Evolutionary conservation across 495 filamentous ascomycete genomes (phyloP).

Genomic region (Parathielavia hyrcaniae): DNA sequence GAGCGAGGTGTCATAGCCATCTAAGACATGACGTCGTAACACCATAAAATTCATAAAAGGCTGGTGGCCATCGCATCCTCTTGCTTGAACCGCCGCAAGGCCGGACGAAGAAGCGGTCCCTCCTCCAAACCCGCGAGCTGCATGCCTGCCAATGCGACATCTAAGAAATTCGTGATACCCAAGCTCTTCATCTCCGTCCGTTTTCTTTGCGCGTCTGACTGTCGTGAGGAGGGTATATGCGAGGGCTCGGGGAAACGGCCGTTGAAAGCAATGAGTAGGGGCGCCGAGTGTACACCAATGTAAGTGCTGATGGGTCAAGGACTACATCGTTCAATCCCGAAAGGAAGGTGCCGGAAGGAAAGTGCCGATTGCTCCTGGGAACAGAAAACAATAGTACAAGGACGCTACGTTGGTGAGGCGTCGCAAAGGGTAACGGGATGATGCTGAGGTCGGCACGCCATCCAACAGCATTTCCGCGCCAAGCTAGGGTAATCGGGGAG

Average conservation of each 20-base stretch:
- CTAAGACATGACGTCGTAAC: conserved; percentile 39
- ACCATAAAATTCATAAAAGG: conserved; percentile 35
- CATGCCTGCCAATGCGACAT: conserved; percentile 35
- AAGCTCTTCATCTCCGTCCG: conserved; percentile 27
- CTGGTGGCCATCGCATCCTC: conserved; percentile 6
- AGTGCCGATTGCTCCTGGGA: not conserved
- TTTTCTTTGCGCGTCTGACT: conserved; percentile 24
- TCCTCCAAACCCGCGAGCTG: conserved; percentile 25
- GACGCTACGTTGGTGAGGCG: not conserved
- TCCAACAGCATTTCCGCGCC: not conserved
- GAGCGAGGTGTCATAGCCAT: conserved; percentile 31
- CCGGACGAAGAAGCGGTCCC: not conserved
- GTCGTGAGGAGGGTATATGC: conserved; percentile 22
- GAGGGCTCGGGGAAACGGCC: not conserved
- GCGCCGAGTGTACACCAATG: not conserved
- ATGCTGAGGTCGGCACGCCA: not conserved
- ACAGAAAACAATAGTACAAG: conserved; percentile 14
- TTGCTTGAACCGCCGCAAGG: not conserved
- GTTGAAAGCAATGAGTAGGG: not conserved
- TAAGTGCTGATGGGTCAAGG: not conserved
- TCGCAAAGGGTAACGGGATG: not conserved
- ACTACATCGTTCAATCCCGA: not conserved
- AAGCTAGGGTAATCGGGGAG: not conserved
- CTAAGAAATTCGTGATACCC: conserved; percentile 31
- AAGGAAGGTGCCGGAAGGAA: not conserved